Percentiles rank a stretch among this genome's conserved stretches.
These are phyloP conservation scores for Naegleria fowleri DNA, from an alignment of 208 protist genomes.

Conservation along the genomic window DNA sequence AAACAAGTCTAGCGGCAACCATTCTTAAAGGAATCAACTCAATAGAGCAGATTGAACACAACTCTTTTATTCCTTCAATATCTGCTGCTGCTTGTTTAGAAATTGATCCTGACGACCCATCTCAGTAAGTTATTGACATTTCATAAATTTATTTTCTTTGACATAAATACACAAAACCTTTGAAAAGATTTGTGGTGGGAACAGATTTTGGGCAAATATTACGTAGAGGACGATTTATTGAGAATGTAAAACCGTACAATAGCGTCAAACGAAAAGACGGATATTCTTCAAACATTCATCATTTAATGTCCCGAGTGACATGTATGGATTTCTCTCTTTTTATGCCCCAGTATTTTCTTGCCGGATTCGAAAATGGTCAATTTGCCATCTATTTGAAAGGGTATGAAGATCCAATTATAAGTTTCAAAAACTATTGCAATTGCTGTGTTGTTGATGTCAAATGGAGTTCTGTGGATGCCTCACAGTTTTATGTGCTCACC, in stretches of 20 bases:
- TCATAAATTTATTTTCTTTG: too few species aligned
- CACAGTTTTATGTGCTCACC: not conserved
- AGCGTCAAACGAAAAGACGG: not conserved
- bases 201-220: slow-evolving; percentile 6
- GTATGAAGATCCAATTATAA: not conserved
- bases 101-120: not conserved
- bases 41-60: not conserved
- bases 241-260: not conserved
- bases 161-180: too few species aligned
- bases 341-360: not conserved
- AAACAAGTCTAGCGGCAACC: not conserved
- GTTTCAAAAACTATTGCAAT: not conserved
- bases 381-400: not conserved
- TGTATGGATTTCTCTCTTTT: not conserved
- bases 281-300: not conserved
- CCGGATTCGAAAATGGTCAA: not conserved
- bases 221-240: not conserved
- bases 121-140: not conserved
- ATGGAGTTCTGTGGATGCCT: not conserved
- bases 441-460: not conserved
- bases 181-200: not conserved
- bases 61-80: not conserved
- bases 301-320: not conserved
- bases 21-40: not conserved
- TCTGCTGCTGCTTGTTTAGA: not conserved